Conservation (phyloP, 2,329 filamentous ascomycete species). For the Fusarium virguliforme region DNA sequence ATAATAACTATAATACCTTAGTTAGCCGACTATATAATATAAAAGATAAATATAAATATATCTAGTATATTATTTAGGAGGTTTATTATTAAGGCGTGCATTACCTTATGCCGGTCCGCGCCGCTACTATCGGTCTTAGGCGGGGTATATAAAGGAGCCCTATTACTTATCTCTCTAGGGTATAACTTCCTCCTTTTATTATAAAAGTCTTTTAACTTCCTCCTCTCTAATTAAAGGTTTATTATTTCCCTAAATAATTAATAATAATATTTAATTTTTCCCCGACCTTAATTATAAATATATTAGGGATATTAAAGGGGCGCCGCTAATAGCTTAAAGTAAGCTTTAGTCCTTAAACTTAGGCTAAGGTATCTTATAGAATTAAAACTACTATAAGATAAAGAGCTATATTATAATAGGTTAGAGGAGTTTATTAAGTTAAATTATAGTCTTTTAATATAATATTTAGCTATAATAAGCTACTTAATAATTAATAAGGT, state of each 20-base stretch:
- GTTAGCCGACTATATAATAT: too few relatives aligned
- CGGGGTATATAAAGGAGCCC: too few relatives aligned
- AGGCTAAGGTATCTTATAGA: neutral
- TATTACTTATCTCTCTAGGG: neutral
- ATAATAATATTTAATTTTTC: neutral
- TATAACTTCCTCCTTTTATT: neutral
- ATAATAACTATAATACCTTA: too few relatives aligned
- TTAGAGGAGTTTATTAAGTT: neutral
- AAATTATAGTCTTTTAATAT: neutral
- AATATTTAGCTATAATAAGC: neutral
- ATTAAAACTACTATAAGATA: neutral
- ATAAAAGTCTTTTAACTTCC: neutral
- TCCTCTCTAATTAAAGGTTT: neutral
- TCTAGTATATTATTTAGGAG: too few relatives aligned
- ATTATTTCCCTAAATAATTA: neutral
- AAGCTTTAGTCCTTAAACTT: neutral
- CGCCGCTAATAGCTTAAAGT: neutral
- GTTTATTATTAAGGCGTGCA: too few relatives aligned
- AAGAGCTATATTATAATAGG: neutral
- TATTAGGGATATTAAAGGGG: neutral
- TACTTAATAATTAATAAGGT: neutral
- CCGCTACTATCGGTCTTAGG: too few relatives aligned
- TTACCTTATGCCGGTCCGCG: too few relatives aligned
- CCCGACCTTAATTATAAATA: neutral
- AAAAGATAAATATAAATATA: too few relatives aligned